Percentiles rank a stretch among this genome's conserved stretches.
Conservation (phyloP, 2,329 filamentous ascomycete genomes). For the Hypomyces perniciosus region DNA sequence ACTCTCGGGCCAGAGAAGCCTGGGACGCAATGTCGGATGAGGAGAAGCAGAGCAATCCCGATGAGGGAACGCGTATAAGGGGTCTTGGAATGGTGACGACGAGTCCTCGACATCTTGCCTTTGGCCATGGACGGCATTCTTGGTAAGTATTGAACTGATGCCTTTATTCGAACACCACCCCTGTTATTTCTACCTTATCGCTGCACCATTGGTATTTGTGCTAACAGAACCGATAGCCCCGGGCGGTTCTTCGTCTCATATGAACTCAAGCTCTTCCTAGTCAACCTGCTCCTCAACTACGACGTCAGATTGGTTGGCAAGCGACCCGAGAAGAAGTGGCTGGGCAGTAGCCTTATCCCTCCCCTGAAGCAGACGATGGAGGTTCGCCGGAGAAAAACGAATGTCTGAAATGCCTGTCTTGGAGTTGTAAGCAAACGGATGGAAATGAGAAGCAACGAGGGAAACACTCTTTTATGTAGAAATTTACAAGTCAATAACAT, state of each 20-base stretch:
- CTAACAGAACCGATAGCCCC: slow-evolving; percentile 26
- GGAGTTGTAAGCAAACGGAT: not conserved
- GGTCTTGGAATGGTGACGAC: slow-evolving; percentile 47
- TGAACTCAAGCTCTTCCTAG: slow-evolving; percentile 49
- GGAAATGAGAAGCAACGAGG: not conserved
- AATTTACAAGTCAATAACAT: too few relatives aligned
- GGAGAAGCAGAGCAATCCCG: slow-evolving; percentile 25
- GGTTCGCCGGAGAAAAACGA: slow-evolving; percentile 17
- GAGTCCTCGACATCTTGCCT: slow-evolving; percentile 43
- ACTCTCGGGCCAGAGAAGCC: slow-evolving; percentile 36
- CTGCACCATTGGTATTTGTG: not conserved
- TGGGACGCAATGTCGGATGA: slow-evolving; percentile 25
- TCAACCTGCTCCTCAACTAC: slow-evolving; percentile 46
- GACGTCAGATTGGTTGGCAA: slow-evolving; percentile 39
- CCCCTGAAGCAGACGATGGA: slow-evolving; percentile 22
- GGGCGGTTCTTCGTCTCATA: slow-evolving; percentile 52
- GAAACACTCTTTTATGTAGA: too few relatives aligned
- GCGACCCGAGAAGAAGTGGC: slow-evolving; percentile 36
- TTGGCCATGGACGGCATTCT: slow-evolving; percentile 53
- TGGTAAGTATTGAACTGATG: slow-evolving; percentile 24
- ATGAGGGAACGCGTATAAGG: slow-evolving; percentile 29
- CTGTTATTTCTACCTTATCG: not conserved
- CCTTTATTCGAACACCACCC: too few relatives aligned
- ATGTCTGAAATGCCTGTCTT: not conserved
- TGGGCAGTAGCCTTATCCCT: slow-evolving; percentile 37